A percentile compares a stretch with the other conserved stretches of the same genome.
Evolutionary conservation across 2,329 filamentous ascomycete genomes (phyloP).

Genomic region (Lasiodiplodia sp.): DNA sequence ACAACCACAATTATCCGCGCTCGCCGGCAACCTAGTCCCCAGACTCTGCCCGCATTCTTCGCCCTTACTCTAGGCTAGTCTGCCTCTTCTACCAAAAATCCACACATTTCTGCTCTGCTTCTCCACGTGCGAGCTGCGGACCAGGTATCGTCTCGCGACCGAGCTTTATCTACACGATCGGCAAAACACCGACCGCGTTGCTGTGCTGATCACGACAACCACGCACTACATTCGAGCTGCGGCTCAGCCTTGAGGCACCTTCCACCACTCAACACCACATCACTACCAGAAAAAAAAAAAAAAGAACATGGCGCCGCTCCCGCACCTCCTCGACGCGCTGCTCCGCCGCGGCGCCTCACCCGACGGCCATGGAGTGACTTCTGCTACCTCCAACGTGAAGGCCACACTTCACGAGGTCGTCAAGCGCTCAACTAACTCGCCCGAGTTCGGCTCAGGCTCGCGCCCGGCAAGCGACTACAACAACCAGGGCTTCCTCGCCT

Average conservation of each 20-base stretch:
- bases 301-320: slow-evolving; percentile 17
- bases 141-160: background rate
- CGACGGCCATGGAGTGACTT: background rate
- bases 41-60: slow-evolving; percentile 4
- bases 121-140: slow-evolving; percentile 9
- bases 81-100: background rate
- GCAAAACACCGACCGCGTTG: background rate
- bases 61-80: slow-evolving; percentile 2
- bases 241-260: slow-evolving; percentile 8
- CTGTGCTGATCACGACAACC: slow-evolving; percentile 9
- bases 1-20: slow-evolving; percentile 13
- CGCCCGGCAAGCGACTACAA: slow-evolving; percentile 50
- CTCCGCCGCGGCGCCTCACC: slow-evolving; percentile 16
- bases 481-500: slow-evolving; percentile 73
- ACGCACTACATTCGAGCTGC: slow-evolving; percentile 2
- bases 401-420: slow-evolving; percentile 9
- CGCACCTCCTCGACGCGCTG: slow-evolving; percentile 8
- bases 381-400: background rate
- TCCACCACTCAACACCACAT: background rate
- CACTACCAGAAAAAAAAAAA: background rate
- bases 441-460: slow-evolving; percentile 44
- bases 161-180: background rate
- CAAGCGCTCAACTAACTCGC: slow-evolving; percentile 9
- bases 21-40: slow-evolving; percentile 2
- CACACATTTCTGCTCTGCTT: background rate